Conservation (phyloP, 805 yeast genomes). For the Sugiyamaella qingdaonensis region DNA sequence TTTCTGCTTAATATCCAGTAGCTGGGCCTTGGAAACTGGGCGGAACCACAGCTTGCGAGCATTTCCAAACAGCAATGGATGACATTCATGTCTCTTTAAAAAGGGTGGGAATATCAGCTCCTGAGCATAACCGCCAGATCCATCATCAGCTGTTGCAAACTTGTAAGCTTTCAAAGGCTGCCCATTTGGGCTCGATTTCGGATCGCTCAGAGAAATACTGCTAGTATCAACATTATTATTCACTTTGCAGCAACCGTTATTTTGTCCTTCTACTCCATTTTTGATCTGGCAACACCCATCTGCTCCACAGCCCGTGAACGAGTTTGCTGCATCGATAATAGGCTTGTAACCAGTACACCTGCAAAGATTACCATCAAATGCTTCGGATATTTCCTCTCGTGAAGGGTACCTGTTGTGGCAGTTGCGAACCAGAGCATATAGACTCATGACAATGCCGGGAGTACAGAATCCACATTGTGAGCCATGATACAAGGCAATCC, state of each 20-base stretch:
- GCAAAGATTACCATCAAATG: constrained; percentile 46
- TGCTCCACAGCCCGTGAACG: constrained; percentile 32
- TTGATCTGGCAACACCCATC: constrained; percentile 26
- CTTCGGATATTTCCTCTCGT: constrained; percentile 40
- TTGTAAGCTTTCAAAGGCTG: constrained; percentile 39
- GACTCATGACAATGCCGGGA: constrained; percentile 48
- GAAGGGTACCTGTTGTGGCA: constrained; percentile 34
- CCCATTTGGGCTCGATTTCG: constrained; percentile 37
- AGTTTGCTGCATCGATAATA: constrained; percentile 44
- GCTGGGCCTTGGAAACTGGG: constrained; percentile 39
- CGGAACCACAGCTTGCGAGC: constrained; percentile 43
- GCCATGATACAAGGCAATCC: constrained; percentile 47
- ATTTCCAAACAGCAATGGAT: constrained; percentile 36
- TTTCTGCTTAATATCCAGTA: constrained; percentile 33
- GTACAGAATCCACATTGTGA: constrained; percentile 52
- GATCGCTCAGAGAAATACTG: constrained; percentile 1
- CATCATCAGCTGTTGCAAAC: constrained; percentile 24
- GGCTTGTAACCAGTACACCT: constrained; percentile 51
- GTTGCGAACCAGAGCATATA: constrained; percentile 41
- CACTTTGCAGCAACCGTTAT: constrained; percentile 17
- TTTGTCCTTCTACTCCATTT: constrained; percentile 17
- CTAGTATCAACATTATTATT: constrained; percentile 12
- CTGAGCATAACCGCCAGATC: not conserved
- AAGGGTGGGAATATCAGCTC: constrained; percentile 42
- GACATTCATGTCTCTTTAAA: constrained; percentile 27